phyloP scores from a whole-genome alignment of 2,329 filamentous ascomycete genomes.

The Claviceps capensis region DNA sequence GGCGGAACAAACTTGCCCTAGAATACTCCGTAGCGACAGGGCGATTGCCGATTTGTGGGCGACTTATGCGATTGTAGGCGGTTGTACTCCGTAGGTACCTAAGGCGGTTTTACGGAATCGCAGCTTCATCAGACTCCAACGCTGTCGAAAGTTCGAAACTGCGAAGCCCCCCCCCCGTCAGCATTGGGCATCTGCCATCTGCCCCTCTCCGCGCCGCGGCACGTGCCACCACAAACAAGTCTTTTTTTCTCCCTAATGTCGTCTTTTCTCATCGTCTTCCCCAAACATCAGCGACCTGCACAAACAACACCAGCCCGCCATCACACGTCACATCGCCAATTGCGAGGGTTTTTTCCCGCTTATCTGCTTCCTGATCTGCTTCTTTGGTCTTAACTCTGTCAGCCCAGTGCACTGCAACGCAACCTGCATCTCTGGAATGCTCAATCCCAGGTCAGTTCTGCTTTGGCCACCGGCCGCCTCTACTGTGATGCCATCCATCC shows the following conservation, averaged over 20 bases:
- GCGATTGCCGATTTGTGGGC: no score
- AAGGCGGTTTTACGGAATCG: no score
- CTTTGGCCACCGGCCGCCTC: slow-evolving; percentile 6
- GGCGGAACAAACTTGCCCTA: no score
- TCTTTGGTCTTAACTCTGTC: no score
- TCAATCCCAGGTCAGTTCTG: slow-evolving; percentile 4
- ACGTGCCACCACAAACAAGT: background rate
- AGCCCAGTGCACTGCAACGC: slow-evolving; percentile 2
- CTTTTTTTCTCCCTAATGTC: background rate
- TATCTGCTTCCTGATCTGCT: background rate
- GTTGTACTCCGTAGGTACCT: no score
- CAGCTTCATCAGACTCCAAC: no score
- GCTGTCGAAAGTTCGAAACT: no score
- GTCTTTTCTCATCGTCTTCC: background rate
- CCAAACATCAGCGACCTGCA: background rate
- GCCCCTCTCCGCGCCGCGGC: background rate
- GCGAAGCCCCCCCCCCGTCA: no score
- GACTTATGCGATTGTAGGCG: no score
- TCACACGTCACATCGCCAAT: background rate
- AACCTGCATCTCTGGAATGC: slow-evolving; percentile 1
- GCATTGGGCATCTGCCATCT: no score
- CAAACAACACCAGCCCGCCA: background rate
- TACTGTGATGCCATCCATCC: slow-evolving; percentile 2
- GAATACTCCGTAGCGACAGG: no score
- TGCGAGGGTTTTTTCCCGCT: background rate